Evolutionary conservation across 129 eudicot genomes (phyloP).

Genomic region (Dittrichia graveolens): DNA sequence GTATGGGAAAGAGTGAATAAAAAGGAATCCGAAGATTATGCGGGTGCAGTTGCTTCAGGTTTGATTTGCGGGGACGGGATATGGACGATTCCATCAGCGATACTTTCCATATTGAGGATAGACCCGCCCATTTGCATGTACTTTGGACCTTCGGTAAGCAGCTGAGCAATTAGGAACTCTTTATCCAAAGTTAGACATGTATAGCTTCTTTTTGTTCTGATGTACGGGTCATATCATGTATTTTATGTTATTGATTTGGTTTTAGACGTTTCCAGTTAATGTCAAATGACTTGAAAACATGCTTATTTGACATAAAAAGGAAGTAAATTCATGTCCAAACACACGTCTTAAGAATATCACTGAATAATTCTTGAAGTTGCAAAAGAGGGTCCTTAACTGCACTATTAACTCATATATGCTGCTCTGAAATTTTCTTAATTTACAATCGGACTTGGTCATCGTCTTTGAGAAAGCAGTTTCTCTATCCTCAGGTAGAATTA

Average conservation of each 20-base stretch:
- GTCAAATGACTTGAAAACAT: neutral
- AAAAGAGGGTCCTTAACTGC: too few relatives aligned
- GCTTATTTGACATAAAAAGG: too few relatives aligned
- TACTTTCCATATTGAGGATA: constrained; percentile 32
- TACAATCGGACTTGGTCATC: too few relatives aligned
- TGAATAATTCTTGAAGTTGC: too few relatives aligned
- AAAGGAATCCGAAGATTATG: constrained; percentile 41
- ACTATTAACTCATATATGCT: too few relatives aligned
- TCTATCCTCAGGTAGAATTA: too few relatives aligned
- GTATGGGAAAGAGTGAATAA: constrained; percentile 54
- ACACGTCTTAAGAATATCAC: too few relatives aligned
- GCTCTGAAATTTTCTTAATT: too few relatives aligned
- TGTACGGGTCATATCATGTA: neutral
- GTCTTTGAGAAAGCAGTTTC: too few relatives aligned
- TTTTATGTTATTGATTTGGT: neutral
- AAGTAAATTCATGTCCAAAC: too few relatives aligned
- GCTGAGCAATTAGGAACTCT: constrained; percentile 29
- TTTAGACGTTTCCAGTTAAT: neutral
- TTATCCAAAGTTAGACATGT: neutral
- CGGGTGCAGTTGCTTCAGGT: constrained; percentile 42
- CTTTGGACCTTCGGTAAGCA: constrained; percentile 67
- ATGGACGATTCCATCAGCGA: constrained; percentile 40
- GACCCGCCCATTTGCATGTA: constrained; percentile 92
- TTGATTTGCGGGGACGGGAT: constrained; percentile 37
- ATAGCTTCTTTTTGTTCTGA: neutral